Evolutionary conservation across 2,329 filamentous ascomycete genomes (phyloP), one percentile per base, ranked within the genome.

Genomic region (Septoria petroselini): DNA sequence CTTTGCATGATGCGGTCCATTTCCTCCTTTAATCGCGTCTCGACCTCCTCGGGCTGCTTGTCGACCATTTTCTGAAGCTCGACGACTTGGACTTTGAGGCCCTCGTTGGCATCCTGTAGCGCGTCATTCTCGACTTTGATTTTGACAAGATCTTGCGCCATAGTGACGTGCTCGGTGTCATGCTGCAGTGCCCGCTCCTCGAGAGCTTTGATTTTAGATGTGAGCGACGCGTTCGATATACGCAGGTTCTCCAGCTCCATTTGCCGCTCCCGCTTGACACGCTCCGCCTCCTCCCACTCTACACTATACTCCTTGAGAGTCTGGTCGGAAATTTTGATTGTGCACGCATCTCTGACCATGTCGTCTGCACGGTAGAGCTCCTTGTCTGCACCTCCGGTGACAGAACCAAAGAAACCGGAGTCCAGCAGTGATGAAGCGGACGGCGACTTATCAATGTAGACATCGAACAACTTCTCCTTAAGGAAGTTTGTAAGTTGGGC

Each of bases 341-440:
- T 85, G 65, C 91, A 95, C 0, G 93, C 93, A 69, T 98, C 93
- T 53, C 87, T 86, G 11, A 98, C 88, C 53, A 98, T 82, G 61
- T 93, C 83, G 67, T 98, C 93, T 12, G 93, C 93, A 41, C 91
- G 84, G 68, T 98, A 98, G 5, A 98, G 82, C 66, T 96, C 93
- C 70, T 95, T 96, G 66, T 98, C 93, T 9, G 89, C 80, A 58
- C 83, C 87, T n/a, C 84, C 84, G 27, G 88, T 90, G 18, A 89
- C 91, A 67, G 86, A 91, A 53, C 93, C 93, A 65, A 98, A 98
- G 76, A 98, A 98, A 11, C 93, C 93, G 35, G 90, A 95, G 69
- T 98, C 93, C 1, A 97, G 80, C 40, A 98, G 85, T 12, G 90
- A 95, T 42, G 84, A 90, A n/a, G 90, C 85, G 2, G 90, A 95